phyloP scores from a whole-genome alignment of 2,329 filamentous ascomycete species.

The Zarea fungicola region DNA sequence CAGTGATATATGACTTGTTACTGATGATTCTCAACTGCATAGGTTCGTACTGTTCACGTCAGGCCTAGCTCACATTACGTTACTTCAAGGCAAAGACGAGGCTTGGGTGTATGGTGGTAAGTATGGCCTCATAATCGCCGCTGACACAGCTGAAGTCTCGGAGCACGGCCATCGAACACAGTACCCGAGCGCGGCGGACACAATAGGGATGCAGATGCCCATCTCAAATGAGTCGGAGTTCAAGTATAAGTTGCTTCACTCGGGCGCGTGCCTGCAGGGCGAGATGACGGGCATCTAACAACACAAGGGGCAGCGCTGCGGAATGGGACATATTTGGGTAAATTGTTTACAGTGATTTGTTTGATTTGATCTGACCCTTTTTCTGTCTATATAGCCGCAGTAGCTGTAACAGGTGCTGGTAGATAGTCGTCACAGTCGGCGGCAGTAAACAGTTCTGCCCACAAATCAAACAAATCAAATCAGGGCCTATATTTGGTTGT shows the following conservation, averaged over 20 bases:
- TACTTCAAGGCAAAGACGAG: conserved; percentile 32
- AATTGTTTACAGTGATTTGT: too few relatives aligned
- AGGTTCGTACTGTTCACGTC: conserved; percentile 30
- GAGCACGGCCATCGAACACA: conserved; percentile 32
- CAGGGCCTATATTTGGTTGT: conserved; percentile 11
- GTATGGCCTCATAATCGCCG: conserved; percentile 34
- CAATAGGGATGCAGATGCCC: conserved; percentile 25
- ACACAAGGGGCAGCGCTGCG: too few relatives aligned
- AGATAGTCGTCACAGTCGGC: too few relatives aligned
- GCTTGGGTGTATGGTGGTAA: conserved; percentile 33
- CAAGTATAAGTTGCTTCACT: conserved; percentile 5
- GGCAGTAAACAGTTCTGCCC: conserved; percentile 12
- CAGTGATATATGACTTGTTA: background rate
- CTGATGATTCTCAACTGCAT: background rate
- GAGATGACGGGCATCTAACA: conserved; percentile 1
- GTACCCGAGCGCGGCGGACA: conserved; percentile 33
- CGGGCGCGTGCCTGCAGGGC: background rate
- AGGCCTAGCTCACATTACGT: conserved; percentile 33
- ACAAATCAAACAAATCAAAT: conserved; percentile 15
- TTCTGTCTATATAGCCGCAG: too few relatives aligned
- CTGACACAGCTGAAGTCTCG: conserved; percentile 36
- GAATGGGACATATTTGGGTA: too few relatives aligned
- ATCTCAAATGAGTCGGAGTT: background rate
- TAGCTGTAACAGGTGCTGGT: too few relatives aligned
- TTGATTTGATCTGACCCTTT: too few relatives aligned